Evolutionary conservation across 1,284 basidiomycete genomes (phyloP).

Genomic region (Cryptococcus maquisensis): DNA sequence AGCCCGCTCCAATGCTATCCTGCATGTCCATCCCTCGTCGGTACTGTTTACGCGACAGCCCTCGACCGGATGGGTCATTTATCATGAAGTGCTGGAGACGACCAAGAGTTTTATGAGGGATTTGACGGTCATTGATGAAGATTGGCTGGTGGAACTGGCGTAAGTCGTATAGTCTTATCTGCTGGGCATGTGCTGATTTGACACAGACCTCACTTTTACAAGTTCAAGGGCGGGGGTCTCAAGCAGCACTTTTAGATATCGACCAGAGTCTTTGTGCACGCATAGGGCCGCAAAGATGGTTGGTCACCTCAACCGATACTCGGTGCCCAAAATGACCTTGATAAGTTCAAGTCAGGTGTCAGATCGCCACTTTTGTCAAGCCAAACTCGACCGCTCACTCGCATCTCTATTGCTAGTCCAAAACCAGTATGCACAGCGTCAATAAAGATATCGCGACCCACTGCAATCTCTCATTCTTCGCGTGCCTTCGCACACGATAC

Average conservation of each 20-base stretch:
- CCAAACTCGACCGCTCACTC: no score
- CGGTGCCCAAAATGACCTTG: no score
- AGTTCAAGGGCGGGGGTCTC: conserved; percentile 42
- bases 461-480: no score
- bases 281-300: no score
- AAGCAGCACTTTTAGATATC: conserved; percentile 35
- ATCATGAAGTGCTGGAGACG: conserved; percentile 92
- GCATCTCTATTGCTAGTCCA: no score
- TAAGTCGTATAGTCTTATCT: conserved; percentile 19
- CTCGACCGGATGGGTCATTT: conserved; percentile 85
- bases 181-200: not conserved
- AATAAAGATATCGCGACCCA: no score
- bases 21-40: conserved; percentile 89
- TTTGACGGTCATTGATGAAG: conserved; percentile 53
- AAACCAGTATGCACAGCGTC: no score
- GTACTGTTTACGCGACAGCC: conserved; percentile 91
- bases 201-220: conserved; percentile 44
- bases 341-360: no score
- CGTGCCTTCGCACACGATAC: no score
- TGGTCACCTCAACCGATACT: no score
- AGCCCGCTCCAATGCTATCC: conserved; percentile 71
- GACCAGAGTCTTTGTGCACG: no score
- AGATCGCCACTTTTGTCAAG: no score
- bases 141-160: conserved; percentile 54
- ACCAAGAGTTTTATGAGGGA: conserved; percentile 69